phyloP scores from a whole-genome alignment of 2,329 filamentous ascomycete genomes.

The Beauveria medogensis region DNA sequence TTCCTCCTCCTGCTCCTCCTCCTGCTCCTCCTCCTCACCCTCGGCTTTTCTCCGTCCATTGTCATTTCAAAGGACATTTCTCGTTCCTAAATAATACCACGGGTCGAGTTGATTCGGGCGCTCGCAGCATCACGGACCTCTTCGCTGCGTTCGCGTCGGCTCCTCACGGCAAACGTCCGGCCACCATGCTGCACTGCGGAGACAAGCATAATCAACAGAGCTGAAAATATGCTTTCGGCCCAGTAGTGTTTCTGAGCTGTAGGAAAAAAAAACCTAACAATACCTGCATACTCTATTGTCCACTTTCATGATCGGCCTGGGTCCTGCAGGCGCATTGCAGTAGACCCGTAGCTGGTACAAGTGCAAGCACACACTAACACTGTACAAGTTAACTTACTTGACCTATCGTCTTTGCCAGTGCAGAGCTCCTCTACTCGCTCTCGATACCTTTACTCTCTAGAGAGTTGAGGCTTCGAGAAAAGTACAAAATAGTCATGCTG shows the following conservation, averaged over 20 bases:
- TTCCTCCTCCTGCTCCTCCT: background rate
- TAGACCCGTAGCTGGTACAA: background rate
- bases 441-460: background rate
- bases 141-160: background rate
- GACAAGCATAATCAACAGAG: background rate
- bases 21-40: no score
- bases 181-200: background rate
- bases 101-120: background rate
- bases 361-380: background rate
- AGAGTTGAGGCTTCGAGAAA: background rate
- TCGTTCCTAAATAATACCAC: no score
- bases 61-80: background rate
- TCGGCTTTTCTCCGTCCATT: background rate
- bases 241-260: background rate
- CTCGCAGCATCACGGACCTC: background rate
- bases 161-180: background rate
- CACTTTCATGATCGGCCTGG: background rate
- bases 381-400: background rate
- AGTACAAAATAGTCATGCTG: background rate
- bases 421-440: background rate
- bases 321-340: background rate
- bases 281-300: conserved; percentile 2
- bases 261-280: background rate
- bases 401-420: background rate
- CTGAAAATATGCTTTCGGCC: background rate